A percentile compares a stretch with the other conserved stretches of the same genome.
Evolutionary conservation across 331 rosid genomes (phyloP).

Genomic region (Stylosanthes scabra): DNA sequence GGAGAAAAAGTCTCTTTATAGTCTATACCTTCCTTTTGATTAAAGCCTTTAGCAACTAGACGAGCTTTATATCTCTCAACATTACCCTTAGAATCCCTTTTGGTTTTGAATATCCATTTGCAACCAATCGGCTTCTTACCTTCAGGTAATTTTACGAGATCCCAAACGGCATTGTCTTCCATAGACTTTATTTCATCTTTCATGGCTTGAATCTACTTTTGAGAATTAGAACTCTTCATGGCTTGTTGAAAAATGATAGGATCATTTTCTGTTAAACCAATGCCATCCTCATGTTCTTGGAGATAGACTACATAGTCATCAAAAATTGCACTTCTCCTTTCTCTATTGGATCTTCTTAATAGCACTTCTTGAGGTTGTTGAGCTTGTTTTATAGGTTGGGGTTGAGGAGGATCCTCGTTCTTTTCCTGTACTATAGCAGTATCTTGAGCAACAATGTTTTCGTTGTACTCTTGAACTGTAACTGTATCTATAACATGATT

Average conservation of each 20-base stretch:
- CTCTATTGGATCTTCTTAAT: neutral
- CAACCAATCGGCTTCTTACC: neutral
- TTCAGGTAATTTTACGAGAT: neutral
- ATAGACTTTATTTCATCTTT: no score
- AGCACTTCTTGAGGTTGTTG: neutral
- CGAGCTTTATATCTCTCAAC: neutral
- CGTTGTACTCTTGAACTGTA: no score
- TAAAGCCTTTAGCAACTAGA: neutral
- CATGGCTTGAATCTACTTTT: no score
- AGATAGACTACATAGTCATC: neutral
- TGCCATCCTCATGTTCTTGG: neutral
- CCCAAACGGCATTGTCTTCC: neutral
- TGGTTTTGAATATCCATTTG: slow-evolving; percentile 3
- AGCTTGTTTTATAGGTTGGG: neutral
- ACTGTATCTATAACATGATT: no score
- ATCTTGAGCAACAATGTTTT: no score
- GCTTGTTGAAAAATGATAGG: no score
- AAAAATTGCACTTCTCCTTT: neutral
- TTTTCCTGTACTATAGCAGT: neutral
- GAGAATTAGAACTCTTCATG: no score
- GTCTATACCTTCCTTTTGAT: neutral
- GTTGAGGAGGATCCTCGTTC: neutral
- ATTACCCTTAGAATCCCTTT: neutral
- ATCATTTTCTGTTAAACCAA: neutral
- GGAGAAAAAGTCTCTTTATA: neutral